A percentile compares a stretch with the other conserved stretches of the same genome.
Evolutionary conservation across 768 basidiomycete species (phyloP).

Genomic region (Phanerodontia chrysosporium): DNA sequence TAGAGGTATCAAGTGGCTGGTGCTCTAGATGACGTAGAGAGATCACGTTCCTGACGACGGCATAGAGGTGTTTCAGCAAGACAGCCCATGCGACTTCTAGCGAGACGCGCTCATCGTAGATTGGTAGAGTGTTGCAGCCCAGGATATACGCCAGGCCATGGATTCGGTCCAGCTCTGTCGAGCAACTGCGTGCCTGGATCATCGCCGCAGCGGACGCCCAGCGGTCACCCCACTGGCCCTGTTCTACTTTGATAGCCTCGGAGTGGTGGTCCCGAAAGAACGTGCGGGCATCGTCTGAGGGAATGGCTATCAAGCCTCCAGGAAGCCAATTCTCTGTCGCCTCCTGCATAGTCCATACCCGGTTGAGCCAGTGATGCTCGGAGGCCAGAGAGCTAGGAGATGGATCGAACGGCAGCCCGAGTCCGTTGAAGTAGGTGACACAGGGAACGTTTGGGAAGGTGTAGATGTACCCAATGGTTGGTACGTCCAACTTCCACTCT

Average conservation of each 20-base stretch:
- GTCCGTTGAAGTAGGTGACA: constrained; percentile 3
- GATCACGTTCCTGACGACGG: too few relatives aligned
- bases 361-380: constrained; percentile 8
- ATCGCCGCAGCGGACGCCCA: not conserved
- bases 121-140: not conserved
- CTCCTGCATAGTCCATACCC: constrained; percentile 8
- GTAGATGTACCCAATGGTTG: constrained; percentile 3
- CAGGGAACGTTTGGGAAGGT: not conserved
- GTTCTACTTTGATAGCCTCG: too few relatives aligned
- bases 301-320: not conserved
- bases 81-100: not conserved
- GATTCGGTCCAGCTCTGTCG: not conserved
- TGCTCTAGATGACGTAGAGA: too few relatives aligned
- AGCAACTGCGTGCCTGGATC: not conserved
- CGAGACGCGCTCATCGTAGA: not conserved
- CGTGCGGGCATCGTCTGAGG: not conserved
- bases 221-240: too few relatives aligned
- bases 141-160: not conserved
- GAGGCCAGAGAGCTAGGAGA: not conserved
- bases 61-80: not conserved
- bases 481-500: constrained; percentile 7
- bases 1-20: too few relatives aligned
- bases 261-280: not conserved
- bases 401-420: not conserved
- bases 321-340: not conserved